A percentile compares a stretch with the other conserved stretches of the same genome.
Evolutionary conservation across 805 yeast genomes (phyloP).

Genomic region (Torulaspora quercuum): DNA sequence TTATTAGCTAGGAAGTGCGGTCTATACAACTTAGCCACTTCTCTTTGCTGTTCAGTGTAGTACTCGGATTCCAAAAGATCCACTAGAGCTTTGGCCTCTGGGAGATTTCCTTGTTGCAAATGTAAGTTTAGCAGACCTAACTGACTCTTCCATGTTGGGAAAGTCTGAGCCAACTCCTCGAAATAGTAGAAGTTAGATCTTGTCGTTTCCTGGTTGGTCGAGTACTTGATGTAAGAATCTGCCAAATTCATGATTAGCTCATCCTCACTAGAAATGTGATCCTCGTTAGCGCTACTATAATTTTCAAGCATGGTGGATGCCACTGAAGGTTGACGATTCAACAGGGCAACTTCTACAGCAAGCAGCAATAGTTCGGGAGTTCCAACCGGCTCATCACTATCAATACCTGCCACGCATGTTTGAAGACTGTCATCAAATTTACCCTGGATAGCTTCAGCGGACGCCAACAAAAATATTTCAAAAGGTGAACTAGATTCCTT

Average conservation of each 20-base stretch:
- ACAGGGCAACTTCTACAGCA: constrained; percentile 41
- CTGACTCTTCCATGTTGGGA: constrained; percentile 49
- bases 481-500: constrained; percentile 21
- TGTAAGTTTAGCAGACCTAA: constrained; percentile 69
- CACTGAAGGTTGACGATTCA: constrained; percentile 41
- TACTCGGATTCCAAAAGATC: constrained; percentile 46
- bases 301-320: constrained; percentile 49
- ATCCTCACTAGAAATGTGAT: constrained; percentile 49
- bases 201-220: constrained; percentile 40
- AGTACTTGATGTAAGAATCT: constrained; percentile 64
- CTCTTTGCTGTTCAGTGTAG: constrained; percentile 34
- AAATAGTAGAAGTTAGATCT: constrained; percentile 55
- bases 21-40: constrained; percentile 32
- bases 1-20: constrained; percentile 59
- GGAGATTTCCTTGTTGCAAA: constrained; percentile 71
- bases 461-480: constrained; percentile 28
- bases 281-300: constrained; percentile 44
- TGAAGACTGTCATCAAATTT: constrained; percentile 37
- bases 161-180: constrained; percentile 70
- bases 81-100: constrained; percentile 74
- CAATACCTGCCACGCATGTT: constrained; percentile 41
- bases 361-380: constrained; percentile 42
- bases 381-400: constrained; percentile 41
- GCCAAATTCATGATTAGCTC: constrained; percentile 72
- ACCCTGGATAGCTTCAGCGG: constrained; percentile 31